Evolutionary conservation across 805 yeast species (phyloP).

Genomic region (Wickerhamomyces subpelliculosus): DNA sequence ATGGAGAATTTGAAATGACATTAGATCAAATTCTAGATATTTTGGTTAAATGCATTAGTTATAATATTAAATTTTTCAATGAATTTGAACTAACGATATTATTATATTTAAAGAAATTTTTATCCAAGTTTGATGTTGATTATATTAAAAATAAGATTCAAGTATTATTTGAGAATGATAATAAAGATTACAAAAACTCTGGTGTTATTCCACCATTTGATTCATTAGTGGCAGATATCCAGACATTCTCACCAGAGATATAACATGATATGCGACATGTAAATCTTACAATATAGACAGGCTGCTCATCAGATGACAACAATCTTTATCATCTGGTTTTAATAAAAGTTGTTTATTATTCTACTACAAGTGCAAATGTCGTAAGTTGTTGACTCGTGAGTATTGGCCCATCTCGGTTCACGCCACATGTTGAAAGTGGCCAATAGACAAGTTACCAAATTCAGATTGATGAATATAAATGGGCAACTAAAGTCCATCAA

Average conservation of each 20-base stretch:
- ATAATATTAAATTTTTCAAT: constrained; percentile 61
- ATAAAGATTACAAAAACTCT: constrained; percentile 14
- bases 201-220: constrained; percentile 24
- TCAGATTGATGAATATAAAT: too few species aligned
- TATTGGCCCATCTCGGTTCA: too few species aligned
- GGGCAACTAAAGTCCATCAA: too few species aligned
- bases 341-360: too few species aligned
- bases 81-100: constrained; percentile 39
- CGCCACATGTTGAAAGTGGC: too few species aligned
- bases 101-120: constrained; percentile 36
- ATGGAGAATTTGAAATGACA: constrained; percentile 15
- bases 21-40: constrained; percentile 34
- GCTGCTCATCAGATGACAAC: too few species aligned
- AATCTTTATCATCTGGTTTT: too few species aligned
- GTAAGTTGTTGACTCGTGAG: too few species aligned
- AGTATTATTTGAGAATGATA: constrained; percentile 21
- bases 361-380: too few species aligned
- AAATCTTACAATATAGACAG: too few species aligned
- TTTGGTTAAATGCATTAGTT: constrained; percentile 46
- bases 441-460: neutral
- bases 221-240: constrained; percentile 8
- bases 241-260: neutral
- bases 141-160: constrained; percentile 23
- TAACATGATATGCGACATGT: too few species aligned
- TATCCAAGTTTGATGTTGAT: constrained; percentile 28